Evolutionary conservation across 805 yeast genomes (phyloP).

Genomic region (Schwanniomyces pseudopolymorphus): DNA sequence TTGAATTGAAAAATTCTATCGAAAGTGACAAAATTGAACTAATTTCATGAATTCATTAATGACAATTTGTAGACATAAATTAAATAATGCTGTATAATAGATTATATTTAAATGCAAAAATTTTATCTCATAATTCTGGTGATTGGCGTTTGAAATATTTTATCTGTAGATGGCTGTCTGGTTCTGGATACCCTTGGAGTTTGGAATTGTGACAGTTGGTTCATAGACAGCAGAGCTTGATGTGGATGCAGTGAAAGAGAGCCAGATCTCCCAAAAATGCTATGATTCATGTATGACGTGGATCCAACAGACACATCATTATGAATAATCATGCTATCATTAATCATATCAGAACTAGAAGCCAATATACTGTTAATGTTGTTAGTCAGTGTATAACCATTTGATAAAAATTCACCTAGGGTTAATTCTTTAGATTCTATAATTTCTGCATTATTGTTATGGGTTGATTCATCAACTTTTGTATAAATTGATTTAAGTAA

Average conservation of each 20-base stretch:
- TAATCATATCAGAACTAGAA: constrained; percentile 14
- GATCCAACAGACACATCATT: constrained; percentile 36
- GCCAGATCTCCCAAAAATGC: constrained; percentile 16
- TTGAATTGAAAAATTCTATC: constrained; percentile 29
- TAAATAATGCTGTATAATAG: constrained; percentile 4
- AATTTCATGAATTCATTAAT: constrained; percentile 2
- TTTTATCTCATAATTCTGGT: constrained; percentile 31
- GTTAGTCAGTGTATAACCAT: constrained; percentile 24
- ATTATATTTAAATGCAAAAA: neutral
- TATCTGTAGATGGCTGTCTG: constrained; percentile 38
- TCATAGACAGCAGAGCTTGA: neutral
- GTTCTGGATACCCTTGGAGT: constrained; percentile 41
- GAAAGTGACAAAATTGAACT: constrained; percentile 24
- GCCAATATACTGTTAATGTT: constrained; percentile 9
- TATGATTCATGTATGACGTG: constrained; percentile 22
- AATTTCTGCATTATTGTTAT: constrained; percentile 10
- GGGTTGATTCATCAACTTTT: constrained; percentile 6
- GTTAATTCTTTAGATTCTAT: constrained; percentile 16
- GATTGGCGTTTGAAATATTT: constrained; percentile 42
- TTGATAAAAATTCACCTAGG: constrained; percentile 33
- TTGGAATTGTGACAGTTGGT: constrained; percentile 18
- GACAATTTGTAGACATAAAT: neutral
- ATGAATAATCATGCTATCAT: constrained; percentile 27
- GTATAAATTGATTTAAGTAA: constrained; percentile 28
- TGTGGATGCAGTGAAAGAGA: constrained; percentile 3